Percentiles rank a stretch among this genome's conserved stretches.
Evolutionary conservation across 2,329 filamentous ascomycete species (phyloP).

Genomic region (Penicillium frequentans): DNA sequence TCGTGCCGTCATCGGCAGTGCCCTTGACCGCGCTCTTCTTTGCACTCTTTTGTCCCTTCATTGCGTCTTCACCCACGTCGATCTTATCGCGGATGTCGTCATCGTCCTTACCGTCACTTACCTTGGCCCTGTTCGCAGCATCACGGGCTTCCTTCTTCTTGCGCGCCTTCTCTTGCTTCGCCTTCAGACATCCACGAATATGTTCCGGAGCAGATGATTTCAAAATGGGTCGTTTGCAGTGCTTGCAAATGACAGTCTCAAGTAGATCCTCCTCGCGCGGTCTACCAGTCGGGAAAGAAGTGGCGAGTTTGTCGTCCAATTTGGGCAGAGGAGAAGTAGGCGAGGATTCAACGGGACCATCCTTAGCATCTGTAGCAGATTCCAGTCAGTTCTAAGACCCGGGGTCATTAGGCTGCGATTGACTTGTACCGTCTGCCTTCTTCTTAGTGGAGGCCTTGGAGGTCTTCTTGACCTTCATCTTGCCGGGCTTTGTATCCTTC

Average conservation of each 20-base stretch:
- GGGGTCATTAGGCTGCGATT: neutral
- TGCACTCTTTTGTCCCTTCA: constrained; percentile 62
- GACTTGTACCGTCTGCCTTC: constrained; percentile 32
- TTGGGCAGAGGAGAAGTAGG: constrained; percentile 48
- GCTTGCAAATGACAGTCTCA: constrained; percentile 83
- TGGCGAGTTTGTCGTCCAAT: constrained; percentile 72
- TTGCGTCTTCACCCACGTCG: constrained; percentile 42
- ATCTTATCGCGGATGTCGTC: constrained; percentile 44
- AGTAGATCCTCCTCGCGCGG: constrained; percentile 79
- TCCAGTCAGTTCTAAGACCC: neutral
- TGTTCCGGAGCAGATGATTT: constrained; percentile 74
- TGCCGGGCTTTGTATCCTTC: constrained; percentile 45
- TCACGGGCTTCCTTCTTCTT: constrained; percentile 74
- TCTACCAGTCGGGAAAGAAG: constrained; percentile 77
- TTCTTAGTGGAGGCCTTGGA: constrained; percentile 35
- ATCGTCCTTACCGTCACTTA: constrained; percentile 48
- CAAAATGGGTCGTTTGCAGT: constrained; percentile 87
- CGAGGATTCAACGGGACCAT: constrained; percentile 31
- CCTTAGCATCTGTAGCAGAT: constrained; percentile 20
- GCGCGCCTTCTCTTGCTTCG: constrained; percentile 80
- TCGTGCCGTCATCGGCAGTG: constrained; percentile 56
- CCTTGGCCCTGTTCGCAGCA: constrained; percentile 63
- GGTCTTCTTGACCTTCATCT: constrained; percentile 47
- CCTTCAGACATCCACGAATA: constrained; percentile 77
- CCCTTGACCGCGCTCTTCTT: constrained; percentile 57